Percentiles rank a stretch among this genome's conserved stretches.
Evolutionary conservation across 805 yeast genomes (phyloP).

Genomic region (Candida easanensis): DNA sequence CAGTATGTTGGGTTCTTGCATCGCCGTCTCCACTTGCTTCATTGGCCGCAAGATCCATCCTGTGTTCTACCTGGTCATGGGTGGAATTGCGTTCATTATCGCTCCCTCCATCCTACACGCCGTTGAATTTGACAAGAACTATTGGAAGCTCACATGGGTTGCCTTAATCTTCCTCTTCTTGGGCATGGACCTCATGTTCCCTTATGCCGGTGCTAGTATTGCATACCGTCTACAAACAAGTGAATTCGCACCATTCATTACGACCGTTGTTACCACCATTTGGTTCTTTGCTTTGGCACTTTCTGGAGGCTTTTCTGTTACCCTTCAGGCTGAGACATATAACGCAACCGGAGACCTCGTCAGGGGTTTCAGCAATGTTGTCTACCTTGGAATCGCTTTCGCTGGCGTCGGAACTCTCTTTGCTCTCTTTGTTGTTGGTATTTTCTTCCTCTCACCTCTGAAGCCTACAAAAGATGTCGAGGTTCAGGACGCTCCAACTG

Average conservation of each 20-base stretch:
- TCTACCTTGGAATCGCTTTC: neutral
- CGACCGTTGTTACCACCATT: neutral
- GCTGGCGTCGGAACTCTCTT: too few species aligned
- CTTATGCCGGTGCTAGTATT: neutral
- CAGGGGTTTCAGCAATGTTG: neutral
- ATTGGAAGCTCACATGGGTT: neutral
- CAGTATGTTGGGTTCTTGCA: neutral
- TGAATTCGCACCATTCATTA: neutral
- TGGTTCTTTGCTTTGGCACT: neutral
- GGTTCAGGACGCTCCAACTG: too few species aligned
- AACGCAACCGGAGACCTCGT: neutral
- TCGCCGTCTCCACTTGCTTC: neutral
- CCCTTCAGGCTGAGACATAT: neutral
- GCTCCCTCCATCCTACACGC: neutral
- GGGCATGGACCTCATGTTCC: neutral
- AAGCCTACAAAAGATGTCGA: too few species aligned
- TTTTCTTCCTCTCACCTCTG: neutral
- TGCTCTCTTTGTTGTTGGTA: neutral
- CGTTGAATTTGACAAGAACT: neutral
- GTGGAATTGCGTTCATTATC: neutral
- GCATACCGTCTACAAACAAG: neutral
- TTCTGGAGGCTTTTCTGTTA: neutral
- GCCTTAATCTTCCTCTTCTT: neutral
- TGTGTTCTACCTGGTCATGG: neutral
- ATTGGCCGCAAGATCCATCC: neutral